Evolutionary conservation across 2,329 filamentous ascomycete genomes (phyloP).

Genomic region (Coniella vitis): DNA sequence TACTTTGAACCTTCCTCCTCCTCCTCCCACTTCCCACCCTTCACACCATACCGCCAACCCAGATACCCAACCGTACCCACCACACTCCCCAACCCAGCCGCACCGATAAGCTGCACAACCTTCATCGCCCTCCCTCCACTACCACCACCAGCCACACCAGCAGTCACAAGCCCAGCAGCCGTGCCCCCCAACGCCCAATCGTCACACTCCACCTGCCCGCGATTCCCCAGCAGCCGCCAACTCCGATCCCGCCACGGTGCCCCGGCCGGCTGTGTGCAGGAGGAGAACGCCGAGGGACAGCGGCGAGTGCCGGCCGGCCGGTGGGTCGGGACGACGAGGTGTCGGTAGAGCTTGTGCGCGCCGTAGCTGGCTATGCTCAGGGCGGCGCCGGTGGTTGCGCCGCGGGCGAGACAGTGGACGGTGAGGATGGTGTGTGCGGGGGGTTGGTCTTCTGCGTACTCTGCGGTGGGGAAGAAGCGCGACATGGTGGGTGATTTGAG

Average conservation of each 20-base stretch:
- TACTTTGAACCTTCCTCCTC: too few species aligned
- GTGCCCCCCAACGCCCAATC: constrained; percentile 3
- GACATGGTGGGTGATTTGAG: constrained; percentile 35
- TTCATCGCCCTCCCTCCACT: background rate
- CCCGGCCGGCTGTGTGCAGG: constrained; percentile 7
- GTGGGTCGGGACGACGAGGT: too few species aligned
- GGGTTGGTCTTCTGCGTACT: constrained; percentile 58
- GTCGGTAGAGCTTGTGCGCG: background rate
- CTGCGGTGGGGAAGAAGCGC: constrained; percentile 45
- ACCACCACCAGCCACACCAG: background rate
- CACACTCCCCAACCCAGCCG: constrained; percentile 2
- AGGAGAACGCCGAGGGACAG: too few species aligned
- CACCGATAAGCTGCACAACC: background rate
- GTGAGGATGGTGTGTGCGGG: constrained; percentile 47
- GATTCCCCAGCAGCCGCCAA: constrained; percentile 3
- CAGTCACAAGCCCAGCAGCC: background rate
- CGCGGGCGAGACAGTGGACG: constrained; percentile 35
- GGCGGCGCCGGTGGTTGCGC: constrained; percentile 21
- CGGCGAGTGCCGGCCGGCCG: too few species aligned
- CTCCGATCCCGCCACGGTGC: constrained; percentile 13
- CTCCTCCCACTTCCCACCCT: constrained; percentile 4
- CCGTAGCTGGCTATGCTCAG: background rate
- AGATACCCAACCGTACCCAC: constrained; percentile 4
- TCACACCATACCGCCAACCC: constrained; percentile 4
- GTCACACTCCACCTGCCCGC: constrained; percentile 5